A percentile compares a stretch with the other conserved stretches of the same genome.
phyloP scores from a whole-genome alignment of 257 asterid species.

The Solanum chiquidenum region DNA sequence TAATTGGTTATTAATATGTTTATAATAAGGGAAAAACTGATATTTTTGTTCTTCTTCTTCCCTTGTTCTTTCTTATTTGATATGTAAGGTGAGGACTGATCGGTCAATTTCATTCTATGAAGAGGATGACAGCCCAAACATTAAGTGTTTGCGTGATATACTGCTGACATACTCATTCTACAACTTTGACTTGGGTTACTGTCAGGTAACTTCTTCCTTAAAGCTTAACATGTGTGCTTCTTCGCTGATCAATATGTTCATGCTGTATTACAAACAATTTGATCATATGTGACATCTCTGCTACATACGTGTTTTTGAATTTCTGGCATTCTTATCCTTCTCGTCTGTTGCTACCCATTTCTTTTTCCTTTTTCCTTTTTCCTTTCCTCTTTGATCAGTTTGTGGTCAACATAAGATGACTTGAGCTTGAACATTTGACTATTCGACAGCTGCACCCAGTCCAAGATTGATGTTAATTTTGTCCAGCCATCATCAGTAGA shows the following conservation, averaged over 20 bases:
- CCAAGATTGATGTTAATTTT: not conserved
- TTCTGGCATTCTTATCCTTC: not conserved
- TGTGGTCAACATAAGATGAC: not conserved
- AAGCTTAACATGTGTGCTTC: not conserved
- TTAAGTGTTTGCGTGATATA: conserved; percentile 72
- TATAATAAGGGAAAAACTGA: not conserved
- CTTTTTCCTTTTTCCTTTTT: not conserved
- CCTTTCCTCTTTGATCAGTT: not conserved
- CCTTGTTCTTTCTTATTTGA: not conserved
- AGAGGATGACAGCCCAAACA: conserved; percentile 92
- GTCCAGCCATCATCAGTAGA: not conserved
- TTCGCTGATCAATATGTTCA: not conserved
- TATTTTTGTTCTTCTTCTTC: not conserved
- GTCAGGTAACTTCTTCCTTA: conserved; percentile 55
- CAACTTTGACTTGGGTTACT: conserved; percentile 98
- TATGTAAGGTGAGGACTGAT: conserved; percentile 90
- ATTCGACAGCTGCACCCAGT: not conserved
- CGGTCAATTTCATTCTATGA: conserved; percentile 75
- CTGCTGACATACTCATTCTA: conserved; percentile 91
- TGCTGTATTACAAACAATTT: not conserved
- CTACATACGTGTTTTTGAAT: not conserved
- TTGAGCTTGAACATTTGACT: not conserved
- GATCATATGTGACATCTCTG: not conserved
- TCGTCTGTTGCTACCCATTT: not conserved
- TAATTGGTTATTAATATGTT: not conserved